Conservation (phyloP, 225 moss, liverwort and hornwort genomes). For the Takakia lepidozioides region DNA sequence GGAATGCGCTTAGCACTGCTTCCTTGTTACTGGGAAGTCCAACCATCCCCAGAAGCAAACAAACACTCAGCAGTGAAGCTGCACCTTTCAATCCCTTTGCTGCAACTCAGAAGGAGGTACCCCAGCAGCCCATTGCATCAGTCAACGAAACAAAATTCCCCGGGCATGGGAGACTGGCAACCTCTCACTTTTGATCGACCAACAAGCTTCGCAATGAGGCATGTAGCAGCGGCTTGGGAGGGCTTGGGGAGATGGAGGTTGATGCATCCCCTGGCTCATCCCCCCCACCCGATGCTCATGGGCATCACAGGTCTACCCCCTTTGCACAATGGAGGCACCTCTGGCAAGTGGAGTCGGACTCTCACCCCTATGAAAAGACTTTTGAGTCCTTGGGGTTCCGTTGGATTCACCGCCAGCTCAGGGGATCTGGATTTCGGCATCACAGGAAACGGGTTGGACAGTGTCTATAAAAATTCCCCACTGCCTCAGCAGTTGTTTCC, state of each 20-base stretch:
- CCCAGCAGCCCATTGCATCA: conserved; percentile 1
- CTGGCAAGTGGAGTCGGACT: conserved; percentile 70
- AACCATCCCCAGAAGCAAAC: too few species aligned
- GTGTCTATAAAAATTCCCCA: too few species aligned
- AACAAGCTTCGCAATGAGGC: conserved; percentile 11
- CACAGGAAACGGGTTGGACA: conserved; percentile 14
- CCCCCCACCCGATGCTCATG: conserved; percentile 13
- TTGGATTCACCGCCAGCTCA: conserved; percentile 65
- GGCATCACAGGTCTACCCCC: conserved; percentile 18
- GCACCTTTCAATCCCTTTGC: conserved; percentile 25
- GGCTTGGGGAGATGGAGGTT: conserved; percentile 2
- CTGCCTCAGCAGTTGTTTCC: neutral
- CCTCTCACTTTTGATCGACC: conserved; percentile 58
- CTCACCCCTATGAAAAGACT: conserved; percentile 60
- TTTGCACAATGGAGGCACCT: conserved; percentile 33
- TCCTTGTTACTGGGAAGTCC: too few species aligned
- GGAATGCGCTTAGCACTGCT: neutral
- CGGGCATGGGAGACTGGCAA: conserved; percentile 7
- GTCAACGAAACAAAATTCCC: neutral
- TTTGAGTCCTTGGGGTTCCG: conserved; percentile 58
- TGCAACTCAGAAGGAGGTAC: neutral
- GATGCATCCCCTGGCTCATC: conserved; percentile 8
- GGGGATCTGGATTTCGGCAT: conserved; percentile 46
- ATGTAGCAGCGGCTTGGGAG: neutral
- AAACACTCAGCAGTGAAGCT: conserved; percentile 28